Base-by-base conservation (phyloP, 2,329 filamentous ascomycete genomes). In the Akanthomyces uredinophilus region DNA sequence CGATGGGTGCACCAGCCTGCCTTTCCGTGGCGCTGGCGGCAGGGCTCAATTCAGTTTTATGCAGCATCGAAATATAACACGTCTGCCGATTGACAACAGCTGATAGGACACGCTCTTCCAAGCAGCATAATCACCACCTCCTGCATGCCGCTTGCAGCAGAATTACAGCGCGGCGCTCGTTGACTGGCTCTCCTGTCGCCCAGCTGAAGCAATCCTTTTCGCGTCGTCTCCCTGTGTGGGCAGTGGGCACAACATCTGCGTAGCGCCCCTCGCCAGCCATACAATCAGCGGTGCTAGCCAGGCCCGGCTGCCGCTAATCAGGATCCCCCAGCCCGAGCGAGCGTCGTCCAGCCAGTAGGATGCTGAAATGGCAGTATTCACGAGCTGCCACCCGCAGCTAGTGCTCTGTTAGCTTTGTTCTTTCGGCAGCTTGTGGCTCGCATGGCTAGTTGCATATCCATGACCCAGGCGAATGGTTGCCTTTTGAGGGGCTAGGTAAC, bases 301-400 rank as follows among this genome's bases (percentile, higher is more conserved):
- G 50, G 49, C 49, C 49, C 20, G 53, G 58, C 53, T 60, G 58
- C 49, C 58, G 58, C 58, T 53, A 60, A 53, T 53, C 58, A 60
- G 41, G 27, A 47, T 4, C 41, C 37, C 58, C 50, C 57, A 53
- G 50, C 50, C 50, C 39, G 41, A 60, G 58, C 58, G 50, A 53
- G 49, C 58, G 1, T 44, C 22, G 41, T n/a, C 39, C 57, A 51
- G 29, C 58, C 58, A 60, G 46, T 60, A 46, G 50, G 39, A 46
- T n/a, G 49, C n/a, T 11, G 11, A 46, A 29, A 22, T 3, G 8
- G 18, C 49, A 11, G 16, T 20, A 32, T 53, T 60, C 29, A 20
- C 47, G 32, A 22, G n/a, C 46, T 60, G 57, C 57, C 57, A 52
- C 37, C 27, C 41, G 49, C 41, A 27, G 32, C 27, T 46, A 51